phyloP scores from a whole-genome alignment of 2,329 filamentous ascomycete genomes.

The Amauroascus niger region DNA sequence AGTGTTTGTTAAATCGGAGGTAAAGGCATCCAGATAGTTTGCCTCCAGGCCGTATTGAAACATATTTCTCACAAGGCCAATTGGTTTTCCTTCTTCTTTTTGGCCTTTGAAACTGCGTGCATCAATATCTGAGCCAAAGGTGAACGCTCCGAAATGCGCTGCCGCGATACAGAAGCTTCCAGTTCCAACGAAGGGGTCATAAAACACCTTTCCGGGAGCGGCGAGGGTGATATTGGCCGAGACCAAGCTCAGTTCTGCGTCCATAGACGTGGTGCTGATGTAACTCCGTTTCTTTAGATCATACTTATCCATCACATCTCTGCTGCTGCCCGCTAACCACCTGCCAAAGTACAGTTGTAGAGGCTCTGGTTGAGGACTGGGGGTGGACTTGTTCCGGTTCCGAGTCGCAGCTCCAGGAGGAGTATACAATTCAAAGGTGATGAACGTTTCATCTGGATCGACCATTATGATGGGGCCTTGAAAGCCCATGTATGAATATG shows the following conservation, averaged over 20 bases:
- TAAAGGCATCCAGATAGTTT: slow-evolving; percentile 66
- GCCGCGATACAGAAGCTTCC: slow-evolving; percentile 86
- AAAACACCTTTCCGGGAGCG: slow-evolving; percentile 72
- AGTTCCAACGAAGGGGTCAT: slow-evolving; percentile 92
- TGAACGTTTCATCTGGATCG: slow-evolving; percentile 63
- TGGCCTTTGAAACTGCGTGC: slow-evolving; percentile 67
- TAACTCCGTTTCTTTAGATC: slow-evolving; percentile 90
- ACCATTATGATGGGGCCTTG: slow-evolving; percentile 68
- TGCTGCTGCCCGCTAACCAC: slow-evolving; percentile 54
- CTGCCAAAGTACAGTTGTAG: slow-evolving; percentile 62
- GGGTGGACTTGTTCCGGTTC: slow-evolving; percentile 6
- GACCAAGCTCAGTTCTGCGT: slow-evolving; percentile 80
- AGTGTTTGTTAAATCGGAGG: slow-evolving; percentile 78
- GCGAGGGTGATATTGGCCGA: slow-evolving; percentile 87
- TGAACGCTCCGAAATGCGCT: slow-evolving; percentile 76
- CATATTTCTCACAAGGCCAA: slow-evolving; percentile 60
- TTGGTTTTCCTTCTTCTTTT: slow-evolving; percentile 38
- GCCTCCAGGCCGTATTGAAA: slow-evolving; percentile 64
- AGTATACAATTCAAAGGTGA: slow-evolving; percentile 72
- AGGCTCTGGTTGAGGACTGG: slow-evolving; percentile 36
- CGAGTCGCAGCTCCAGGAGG: slow-evolving; percentile 30
- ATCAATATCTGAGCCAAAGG: slow-evolving; percentile 87
- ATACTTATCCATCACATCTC: slow-evolving; percentile 61
- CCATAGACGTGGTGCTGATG: slow-evolving; percentile 95
- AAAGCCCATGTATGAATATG: slow-evolving; percentile 69